phyloP scores from a whole-genome alignment of 305 asterid genomes.

The Fraxinus sp. region DNA sequence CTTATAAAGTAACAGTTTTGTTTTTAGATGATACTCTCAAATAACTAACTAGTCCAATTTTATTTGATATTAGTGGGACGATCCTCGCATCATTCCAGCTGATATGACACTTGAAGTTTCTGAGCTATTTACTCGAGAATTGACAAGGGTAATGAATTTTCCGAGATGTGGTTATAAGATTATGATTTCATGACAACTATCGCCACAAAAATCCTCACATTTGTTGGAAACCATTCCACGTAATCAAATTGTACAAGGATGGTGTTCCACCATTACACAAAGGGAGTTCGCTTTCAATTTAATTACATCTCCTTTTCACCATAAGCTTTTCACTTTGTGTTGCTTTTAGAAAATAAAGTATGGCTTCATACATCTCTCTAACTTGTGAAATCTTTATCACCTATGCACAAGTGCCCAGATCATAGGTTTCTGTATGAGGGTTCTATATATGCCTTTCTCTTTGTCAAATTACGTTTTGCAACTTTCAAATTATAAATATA shows the following conservation, averaged over 20 bases:
- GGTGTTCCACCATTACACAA: not conserved
- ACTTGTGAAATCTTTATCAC: not conserved
- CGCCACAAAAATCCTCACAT: not conserved
- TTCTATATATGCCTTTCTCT: constrained; percentile 7
- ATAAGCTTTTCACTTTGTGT: not conserved
- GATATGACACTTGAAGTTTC: constrained; percentile 89
- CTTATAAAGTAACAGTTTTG: constrained; percentile 15
- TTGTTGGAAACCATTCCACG: not conserved
- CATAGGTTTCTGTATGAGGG: not conserved
- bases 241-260: not conserved
- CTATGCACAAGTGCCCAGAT: not conserved
- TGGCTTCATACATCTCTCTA: not conserved
- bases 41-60: constrained; percentile 27
- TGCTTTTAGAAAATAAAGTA: not conserved
- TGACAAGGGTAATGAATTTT: constrained; percentile 70
- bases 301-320: not conserved
- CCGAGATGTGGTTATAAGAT: constrained; percentile 17
- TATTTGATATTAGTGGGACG: constrained; percentile 76
- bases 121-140: constrained; percentile 88
- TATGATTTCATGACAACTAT: not conserved
- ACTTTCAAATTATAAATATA: not conserved
- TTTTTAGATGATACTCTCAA: constrained; percentile 16
- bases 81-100: constrained; percentile 84
- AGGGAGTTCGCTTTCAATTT: not conserved
- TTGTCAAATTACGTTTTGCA: constrained; percentile 4